phyloP scores from a whole-genome alignment of 2,329 filamentous ascomycete genomes.

The Nothopassalora personata region DNA sequence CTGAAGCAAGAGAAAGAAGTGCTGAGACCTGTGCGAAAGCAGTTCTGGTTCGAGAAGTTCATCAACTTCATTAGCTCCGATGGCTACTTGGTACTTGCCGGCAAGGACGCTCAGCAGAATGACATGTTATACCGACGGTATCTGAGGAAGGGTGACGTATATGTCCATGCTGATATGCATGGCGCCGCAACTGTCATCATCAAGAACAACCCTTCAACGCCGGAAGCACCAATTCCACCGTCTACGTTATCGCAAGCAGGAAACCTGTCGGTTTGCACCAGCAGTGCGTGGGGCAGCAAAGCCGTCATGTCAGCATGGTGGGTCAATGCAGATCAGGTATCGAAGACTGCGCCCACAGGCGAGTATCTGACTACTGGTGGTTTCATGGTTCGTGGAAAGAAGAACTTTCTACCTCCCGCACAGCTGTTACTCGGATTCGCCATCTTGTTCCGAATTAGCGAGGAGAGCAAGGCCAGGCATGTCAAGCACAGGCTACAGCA shows the following conservation, averaged over 20 bases:
- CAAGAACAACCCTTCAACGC: slow-evolving; percentile 74
- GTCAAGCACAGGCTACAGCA: slow-evolving; percentile 62
- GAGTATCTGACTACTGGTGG: slow-evolving; percentile 73
- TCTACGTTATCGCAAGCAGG: slow-evolving; percentile 89
- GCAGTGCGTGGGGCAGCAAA: slow-evolving; percentile 92
- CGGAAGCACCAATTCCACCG: slow-evolving; percentile 83
- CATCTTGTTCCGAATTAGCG: slow-evolving; percentile 80
- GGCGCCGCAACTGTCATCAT: slow-evolving; percentile 82
- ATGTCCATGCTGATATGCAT: slow-evolving; percentile 82
- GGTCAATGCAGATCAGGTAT: slow-evolving; percentile 85
- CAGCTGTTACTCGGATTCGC: slow-evolving; percentile 84
- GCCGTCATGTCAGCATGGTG: slow-evolving; percentile 95
- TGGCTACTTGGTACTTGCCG: slow-evolving; percentile 82
- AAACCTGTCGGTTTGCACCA: slow-evolving; percentile 75
- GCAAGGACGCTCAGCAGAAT: slow-evolving; percentile 81
- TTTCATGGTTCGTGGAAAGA: slow-evolving; percentile 78
- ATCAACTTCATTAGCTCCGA: slow-evolving; percentile 93
- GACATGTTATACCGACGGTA: slow-evolving; percentile 87
- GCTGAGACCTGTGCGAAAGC: slow-evolving; percentile 73
- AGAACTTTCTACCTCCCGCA: slow-evolving; percentile 84
- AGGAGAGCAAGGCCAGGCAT: slow-evolving; percentile 77
- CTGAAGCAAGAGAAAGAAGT: slow-evolving; percentile 89
- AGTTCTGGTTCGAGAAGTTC: slow-evolving; percentile 97
- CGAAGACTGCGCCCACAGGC: slow-evolving; percentile 73
- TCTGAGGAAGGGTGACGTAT: slow-evolving; percentile 82